Conservation (phyloP, 257 asterid genomes). For the Gentiana macrophylla region DNA sequence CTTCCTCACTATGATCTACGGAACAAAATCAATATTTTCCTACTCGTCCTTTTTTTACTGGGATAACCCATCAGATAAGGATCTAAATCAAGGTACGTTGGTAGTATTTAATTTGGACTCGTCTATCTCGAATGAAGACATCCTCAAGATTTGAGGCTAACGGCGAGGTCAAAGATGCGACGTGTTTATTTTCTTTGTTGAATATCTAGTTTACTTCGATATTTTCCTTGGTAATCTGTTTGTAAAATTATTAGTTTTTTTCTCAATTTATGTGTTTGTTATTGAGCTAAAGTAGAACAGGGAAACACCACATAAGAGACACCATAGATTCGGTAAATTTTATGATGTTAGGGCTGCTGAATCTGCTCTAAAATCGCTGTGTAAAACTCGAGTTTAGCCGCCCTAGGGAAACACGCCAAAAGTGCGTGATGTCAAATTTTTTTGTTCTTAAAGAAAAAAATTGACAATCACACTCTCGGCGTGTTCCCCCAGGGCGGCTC, state of each 20-base stretch:
- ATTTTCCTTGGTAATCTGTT: neutral
- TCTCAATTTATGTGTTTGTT: constrained; percentile 2
- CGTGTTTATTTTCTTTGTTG: neutral
- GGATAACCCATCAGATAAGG: constrained; percentile 77
- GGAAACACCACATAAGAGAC: constrained; percentile 73
- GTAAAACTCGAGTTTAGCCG: constrained; percentile 86
- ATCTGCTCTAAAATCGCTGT: constrained; percentile 65
- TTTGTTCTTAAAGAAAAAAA: too few species aligned
- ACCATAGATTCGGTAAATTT: constrained; percentile 67
- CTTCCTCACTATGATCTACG: too few species aligned
- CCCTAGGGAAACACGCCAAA: constrained; percentile 86
- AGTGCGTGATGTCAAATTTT: constrained; percentile 18
- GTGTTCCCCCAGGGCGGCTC: too few species aligned
- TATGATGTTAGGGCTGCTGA: constrained; percentile 86
- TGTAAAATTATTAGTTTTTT: neutral
- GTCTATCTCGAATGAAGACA: constrained; percentile 58
- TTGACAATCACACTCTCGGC: too few species aligned
- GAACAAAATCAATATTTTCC: neutral
- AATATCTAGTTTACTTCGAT: neutral
- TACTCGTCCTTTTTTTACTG: constrained; percentile 8
- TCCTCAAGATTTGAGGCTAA: constrained; percentile 57
- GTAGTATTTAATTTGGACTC: constrained; percentile 66
- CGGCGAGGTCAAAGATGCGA: constrained; percentile 89
- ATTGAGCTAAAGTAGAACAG: constrained; percentile 37
- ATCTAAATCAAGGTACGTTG: constrained; percentile 70